Conservation (phyloP, 2,329 filamentous ascomycete species). For the Stemphylium lycopersici region DNA sequence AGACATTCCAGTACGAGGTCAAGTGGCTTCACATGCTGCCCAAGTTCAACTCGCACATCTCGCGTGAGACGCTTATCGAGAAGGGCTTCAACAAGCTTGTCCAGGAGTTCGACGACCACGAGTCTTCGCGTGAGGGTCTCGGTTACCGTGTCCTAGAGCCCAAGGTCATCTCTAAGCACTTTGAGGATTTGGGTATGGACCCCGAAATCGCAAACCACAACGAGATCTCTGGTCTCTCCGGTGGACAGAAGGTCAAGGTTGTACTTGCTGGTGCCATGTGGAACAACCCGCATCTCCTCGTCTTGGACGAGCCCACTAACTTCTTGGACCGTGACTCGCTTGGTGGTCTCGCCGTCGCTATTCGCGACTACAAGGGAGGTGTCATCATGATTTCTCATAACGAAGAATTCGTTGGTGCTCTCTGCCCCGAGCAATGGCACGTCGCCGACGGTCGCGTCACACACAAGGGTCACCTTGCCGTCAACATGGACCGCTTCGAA, state of each 20-base stretch:
- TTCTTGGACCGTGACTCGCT: slow-evolving; percentile 98
- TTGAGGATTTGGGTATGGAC: slow-evolving; percentile 94
- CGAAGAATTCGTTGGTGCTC: slow-evolving; percentile 95
- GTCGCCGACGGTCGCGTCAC: slow-evolving; percentile 87
- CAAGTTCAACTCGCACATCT: slow-evolving; percentile 92
- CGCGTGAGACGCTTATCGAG: slow-evolving; percentile 85
- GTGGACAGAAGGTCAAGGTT: slow-evolving; percentile 99
- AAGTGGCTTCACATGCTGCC: slow-evolving; percentile 91
- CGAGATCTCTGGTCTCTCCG: slow-evolving; percentile 92
- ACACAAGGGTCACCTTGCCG: slow-evolving; percentile 77
- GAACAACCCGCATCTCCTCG: slow-evolving; percentile 98
- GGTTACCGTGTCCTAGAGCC: slow-evolving; percentile 94
- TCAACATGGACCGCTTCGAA: slow-evolving; percentile 84
- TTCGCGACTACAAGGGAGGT: slow-evolving; percentile 96
- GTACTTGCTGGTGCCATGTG: slow-evolving; percentile 96
- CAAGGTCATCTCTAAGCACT: slow-evolving; percentile 95
- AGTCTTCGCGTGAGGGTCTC: slow-evolving; percentile 96
- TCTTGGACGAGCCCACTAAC: slow-evolving; percentile 98
- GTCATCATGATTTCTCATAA: slow-evolving; percentile 99
- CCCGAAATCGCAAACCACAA: slow-evolving; percentile 99
- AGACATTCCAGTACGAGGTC: slow-evolving; percentile 97
- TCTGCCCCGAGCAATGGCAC: slow-evolving; percentile 96
- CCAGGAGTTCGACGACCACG: slow-evolving; percentile 98
- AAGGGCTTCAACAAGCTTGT: slow-evolving; percentile 91
- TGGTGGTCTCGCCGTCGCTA: slow-evolving; percentile 94